Percentiles rank a stretch among this genome's conserved stretches.
phyloP scores from a whole-genome alignment of 1,284 basidiomycete genomes.

The Austroboletus novae-zelandiae region DNA sequence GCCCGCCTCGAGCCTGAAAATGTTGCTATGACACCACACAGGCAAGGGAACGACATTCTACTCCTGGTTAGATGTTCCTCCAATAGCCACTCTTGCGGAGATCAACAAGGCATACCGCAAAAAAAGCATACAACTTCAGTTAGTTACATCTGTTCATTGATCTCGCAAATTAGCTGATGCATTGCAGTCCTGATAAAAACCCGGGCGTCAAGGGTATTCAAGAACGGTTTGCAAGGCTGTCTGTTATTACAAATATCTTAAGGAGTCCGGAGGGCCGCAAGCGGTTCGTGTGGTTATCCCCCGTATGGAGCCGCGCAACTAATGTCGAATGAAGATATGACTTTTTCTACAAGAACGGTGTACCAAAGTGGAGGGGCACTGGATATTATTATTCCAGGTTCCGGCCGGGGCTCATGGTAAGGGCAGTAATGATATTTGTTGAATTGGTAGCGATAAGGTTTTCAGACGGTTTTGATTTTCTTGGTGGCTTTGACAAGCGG shows the following conservation, averaged over 20 bases:
- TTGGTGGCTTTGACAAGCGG: constrained; percentile 69
- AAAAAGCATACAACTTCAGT: constrained; percentile 87
- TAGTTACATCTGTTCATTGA: constrained; percentile 26
- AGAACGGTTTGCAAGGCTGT: constrained; percentile 84
- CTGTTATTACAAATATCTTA: constrained; percentile 82
- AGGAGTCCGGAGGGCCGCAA: constrained; percentile 73
- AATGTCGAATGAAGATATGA: constrained; percentile 58
- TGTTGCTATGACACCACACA: constrained; percentile 23
- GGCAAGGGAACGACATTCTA: constrained; percentile 90
- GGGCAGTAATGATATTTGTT: constrained; percentile 21
- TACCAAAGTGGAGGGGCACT: constrained; percentile 85
- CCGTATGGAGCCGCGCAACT: neutral
- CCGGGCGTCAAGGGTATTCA: constrained; percentile 77
- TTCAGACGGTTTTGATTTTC: constrained; percentile 66
- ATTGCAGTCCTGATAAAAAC: constrained; percentile 87
- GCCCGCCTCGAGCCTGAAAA: constrained; percentile 2
- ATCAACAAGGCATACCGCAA: constrained; percentile 88
- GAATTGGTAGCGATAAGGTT: neutral
- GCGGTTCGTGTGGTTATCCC: constrained; percentile 49
- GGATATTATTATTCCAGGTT: constrained; percentile 92
- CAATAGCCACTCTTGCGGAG: constrained; percentile 67
- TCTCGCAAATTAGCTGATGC: constrained; percentile 9
- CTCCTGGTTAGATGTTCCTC: constrained; percentile 74
- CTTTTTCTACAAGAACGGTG: constrained; percentile 90
- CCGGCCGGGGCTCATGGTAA: constrained; percentile 81